Conservation (phyloP, 1,284 basidiomycete genomes). For the Fereydounia khargensis region DNA sequence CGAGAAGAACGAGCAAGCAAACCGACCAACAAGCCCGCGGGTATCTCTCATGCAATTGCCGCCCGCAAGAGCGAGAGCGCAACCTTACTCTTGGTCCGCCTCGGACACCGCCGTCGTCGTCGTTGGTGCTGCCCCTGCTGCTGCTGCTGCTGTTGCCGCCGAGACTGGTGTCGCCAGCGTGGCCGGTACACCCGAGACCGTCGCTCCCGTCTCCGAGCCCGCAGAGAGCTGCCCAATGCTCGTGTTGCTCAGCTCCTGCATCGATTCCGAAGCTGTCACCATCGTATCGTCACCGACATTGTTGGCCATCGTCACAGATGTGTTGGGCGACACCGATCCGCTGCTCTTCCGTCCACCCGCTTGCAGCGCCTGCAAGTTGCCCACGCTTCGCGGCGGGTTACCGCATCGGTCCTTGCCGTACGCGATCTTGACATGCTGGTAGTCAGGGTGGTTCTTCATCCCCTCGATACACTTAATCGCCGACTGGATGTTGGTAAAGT, state of each 20-base stretch:
- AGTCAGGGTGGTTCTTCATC: slow-evolving; percentile 54
- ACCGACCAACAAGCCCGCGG: too few relatives aligned
- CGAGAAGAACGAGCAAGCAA: too few relatives aligned
- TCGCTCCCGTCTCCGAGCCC: too few relatives aligned
- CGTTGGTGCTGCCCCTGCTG: background rate
- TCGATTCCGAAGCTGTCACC: slow-evolving; percentile 34
- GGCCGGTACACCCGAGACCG: too few relatives aligned
- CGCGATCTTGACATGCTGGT: slow-evolving; percentile 49
- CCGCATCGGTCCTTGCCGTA: slow-evolving; percentile 56
- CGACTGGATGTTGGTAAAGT: slow-evolving; percentile 56
- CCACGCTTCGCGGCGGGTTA: slow-evolving; percentile 43
- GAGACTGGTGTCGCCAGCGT: too few relatives aligned
- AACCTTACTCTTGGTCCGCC: slow-evolving; percentile 1
- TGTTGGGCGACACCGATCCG: slow-evolving; percentile 23
- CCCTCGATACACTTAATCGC: slow-evolving; percentile 57
- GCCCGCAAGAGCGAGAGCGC: too few relatives aligned
- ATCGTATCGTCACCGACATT: slow-evolving; percentile 29
- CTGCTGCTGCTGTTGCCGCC: background rate
- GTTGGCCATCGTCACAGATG: slow-evolving; percentile 2
- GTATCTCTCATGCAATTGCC: too few relatives aligned
- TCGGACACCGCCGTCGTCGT: slow-evolving; percentile 5
- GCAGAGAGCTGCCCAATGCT: too few relatives aligned
- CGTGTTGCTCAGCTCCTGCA: slow-evolving; percentile 25
- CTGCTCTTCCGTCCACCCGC: slow-evolving; percentile 16
- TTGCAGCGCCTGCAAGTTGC: slow-evolving; percentile 5